These are phyloP conservation scores for Scheffersomyces parashehatae DNA, from an alignment of 1,139 yeast genomes.

Conservation along the genomic window DNA sequence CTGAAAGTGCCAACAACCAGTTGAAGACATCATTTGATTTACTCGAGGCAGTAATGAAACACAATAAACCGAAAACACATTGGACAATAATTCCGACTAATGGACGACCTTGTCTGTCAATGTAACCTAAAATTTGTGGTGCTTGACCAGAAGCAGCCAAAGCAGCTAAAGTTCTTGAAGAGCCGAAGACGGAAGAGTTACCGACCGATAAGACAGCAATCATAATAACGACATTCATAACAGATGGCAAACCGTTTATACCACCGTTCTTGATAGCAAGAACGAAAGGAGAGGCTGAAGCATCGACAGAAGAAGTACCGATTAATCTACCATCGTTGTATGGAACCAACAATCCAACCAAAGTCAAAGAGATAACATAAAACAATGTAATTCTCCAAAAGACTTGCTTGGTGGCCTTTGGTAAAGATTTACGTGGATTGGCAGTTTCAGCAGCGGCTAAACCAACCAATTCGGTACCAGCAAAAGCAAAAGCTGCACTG, in stretches of 20 bases:
- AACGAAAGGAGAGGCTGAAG: slow-evolving; percentile 73
- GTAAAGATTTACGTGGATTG: slow-evolving; percentile 58
- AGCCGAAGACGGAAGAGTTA: slow-evolving; percentile 58
- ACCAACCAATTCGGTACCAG: slow-evolving; percentile 51
- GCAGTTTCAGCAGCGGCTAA: slow-evolving; percentile 47
- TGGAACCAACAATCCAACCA: slow-evolving; percentile 71
- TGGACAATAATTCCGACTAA: slow-evolving; percentile 63
- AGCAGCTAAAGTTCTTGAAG: slow-evolving; percentile 81
- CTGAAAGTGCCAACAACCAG: slow-evolving; percentile 40
- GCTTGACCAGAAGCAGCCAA: slow-evolving; percentile 82
- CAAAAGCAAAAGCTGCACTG: slow-evolving; percentile 44
- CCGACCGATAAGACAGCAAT: slow-evolving; percentile 27
- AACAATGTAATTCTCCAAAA: slow-evolving; percentile 70
- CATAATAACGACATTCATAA: slow-evolving; percentile 27
- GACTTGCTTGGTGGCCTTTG: slow-evolving; percentile 70
- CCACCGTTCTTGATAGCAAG: slow-evolving; percentile 37
- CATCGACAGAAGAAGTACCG: slow-evolving; percentile 51
- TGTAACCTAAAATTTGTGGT: slow-evolving; percentile 70
- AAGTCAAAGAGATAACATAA: slow-evolving; percentile 58
- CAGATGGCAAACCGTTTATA: slow-evolving; percentile 24
- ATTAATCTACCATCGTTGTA: slow-evolving; percentile 53
- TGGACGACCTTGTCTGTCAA: slow-evolving; percentile 77
- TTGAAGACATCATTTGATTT: slow-evolving; percentile 33
- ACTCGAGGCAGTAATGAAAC: slow-evolving; percentile 39
- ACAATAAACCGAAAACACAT: slow-evolving; percentile 40